Base-by-base conservation (phyloP, 306 rosid species). In the Luffa acutangula region DNA sequence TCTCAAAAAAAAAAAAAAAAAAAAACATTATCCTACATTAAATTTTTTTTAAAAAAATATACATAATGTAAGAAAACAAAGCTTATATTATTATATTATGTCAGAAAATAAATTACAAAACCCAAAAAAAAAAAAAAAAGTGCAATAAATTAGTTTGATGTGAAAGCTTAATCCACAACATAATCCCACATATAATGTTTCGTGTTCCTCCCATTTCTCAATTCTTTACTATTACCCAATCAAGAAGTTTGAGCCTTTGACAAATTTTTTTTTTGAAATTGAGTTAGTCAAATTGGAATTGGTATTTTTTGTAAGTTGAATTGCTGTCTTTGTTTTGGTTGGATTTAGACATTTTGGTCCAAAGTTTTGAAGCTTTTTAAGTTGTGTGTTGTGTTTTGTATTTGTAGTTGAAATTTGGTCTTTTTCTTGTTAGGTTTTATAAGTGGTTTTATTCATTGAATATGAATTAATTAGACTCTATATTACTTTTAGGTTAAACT, bases 151-250 rank as follows among this genome's bases (percentile, higher is more conserved):
- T 42, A 67, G 17, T 69, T 15, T 69, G 34, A 1, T 42, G 53
- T 42, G 75, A 69, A 69, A 71, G 41, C 56, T 21, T 71, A 71
- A 71, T 71, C 39, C 57, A 45, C 17, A 46, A 71, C 76, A 71
- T 71, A 46, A 71, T 71, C 76, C 76, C 76, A 71, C 41, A 11
- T 39, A 18, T 45, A 21, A 71, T 43, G 76, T 45, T 25, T 46
- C n/a, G 57, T 69, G 75, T 43, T 69, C 54, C 75, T 69, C 75
- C 75, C 54, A n/a, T 21, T 69, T 69, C 36, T 42, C 4, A 1
- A 20, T n/a, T 43, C 3, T 43, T 69, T 10, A 66, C 51, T 66
- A 63, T 39, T 1, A 66, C 11, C 3, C 51, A 7, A 34, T 63
- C 10, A 45, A 20, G 43, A 63, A 63, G 10, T 34, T 63, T 63